A percentile compares a stretch with the other conserved stretches of the same genome.
Conservation (phyloP, 192 early-diverging fungal genomes). For the Linnemannia schmuckeri region DNA sequence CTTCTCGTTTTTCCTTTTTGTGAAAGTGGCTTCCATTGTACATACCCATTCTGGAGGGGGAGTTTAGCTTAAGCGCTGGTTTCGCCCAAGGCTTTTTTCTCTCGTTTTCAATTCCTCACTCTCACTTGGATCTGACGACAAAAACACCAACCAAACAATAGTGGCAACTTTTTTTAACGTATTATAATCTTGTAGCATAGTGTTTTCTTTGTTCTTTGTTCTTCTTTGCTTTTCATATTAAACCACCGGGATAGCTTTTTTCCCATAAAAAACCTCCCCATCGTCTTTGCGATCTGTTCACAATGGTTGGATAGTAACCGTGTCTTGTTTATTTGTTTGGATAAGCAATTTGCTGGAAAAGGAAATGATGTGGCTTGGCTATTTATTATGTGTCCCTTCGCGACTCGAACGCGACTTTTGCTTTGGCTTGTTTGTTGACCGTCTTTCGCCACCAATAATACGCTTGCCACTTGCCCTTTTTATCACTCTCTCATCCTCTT, state of each 20-base stretch:
- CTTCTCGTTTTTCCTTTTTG: not conserved
- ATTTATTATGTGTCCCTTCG: not conserved
- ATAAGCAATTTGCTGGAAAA: not conserved
- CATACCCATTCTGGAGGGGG: not conserved
- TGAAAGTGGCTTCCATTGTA: not conserved
- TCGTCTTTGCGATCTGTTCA: not conserved
- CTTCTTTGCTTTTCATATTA: not conserved
- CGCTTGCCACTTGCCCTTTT: no score
- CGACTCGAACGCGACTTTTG: not conserved
- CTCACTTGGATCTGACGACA: conserved; percentile 10
- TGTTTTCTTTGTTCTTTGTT: not conserved
- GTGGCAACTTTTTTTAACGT: conserved; percentile 19
- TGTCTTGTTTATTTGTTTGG: not conserved
- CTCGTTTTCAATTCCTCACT: not conserved
- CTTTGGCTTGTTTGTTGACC: not conserved
- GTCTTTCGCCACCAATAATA: conserved; percentile 11
- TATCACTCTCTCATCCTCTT: not conserved
- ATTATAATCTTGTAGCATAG: conserved; percentile 1
- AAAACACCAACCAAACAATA: conserved; percentile 31
- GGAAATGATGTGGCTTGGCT: conserved; percentile 10
- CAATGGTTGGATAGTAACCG: no score
- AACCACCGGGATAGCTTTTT: not conserved
- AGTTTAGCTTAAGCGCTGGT: conserved; percentile 1
- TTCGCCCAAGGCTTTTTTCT: not conserved
- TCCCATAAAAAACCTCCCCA: not conserved